Evolutionary conservation across 148 eudicot genomes (phyloP), one percentile per base, ranked within the genome.

Genomic region (Rhododendron simsii): DNA sequence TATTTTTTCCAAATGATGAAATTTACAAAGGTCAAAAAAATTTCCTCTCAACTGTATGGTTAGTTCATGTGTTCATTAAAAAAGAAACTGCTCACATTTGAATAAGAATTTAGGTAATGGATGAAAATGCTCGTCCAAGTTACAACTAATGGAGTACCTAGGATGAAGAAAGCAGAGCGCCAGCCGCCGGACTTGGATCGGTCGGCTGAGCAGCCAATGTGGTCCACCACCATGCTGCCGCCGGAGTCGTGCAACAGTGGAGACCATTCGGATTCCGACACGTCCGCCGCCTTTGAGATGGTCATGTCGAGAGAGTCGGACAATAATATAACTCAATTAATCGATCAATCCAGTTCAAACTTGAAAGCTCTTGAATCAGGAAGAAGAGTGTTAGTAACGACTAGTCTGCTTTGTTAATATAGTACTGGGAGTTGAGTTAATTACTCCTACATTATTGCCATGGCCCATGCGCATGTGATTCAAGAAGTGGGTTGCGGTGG

Each of bases 181-280:
- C 95, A 92, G n/a, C 88, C 63, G 41, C 93, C 95, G 82, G 89
- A 86, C 50, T 78, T 90, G 39, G 93, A 92, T 45, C 94, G 85
- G 86, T 82, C n/a, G n/a, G 77, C 87, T 3, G 94, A 92, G 47
- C 86, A 89, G 50, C 89, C 89, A 67, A 77, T 86, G 91, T 86
- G 90, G 88, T 92, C 90, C 26, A 91, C 93, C 26, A 89, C 81
- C 26, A 86, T 89, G 16, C 79, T 83, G 23, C 89, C 93, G 65
- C 77, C 53, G 50, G 47, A 1, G 28, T n/a, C 4, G 20, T 81
- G 87, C 75, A 90, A 55, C 2, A 84, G 84, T 18, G 87, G 87
- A 55, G 59, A 28, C 39, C n/a, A 81, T 13, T 15, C 57, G 13
- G 74, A 28, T 12, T 67, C 35, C 15, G 15, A 67, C 28, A 11